Percentiles rank a stretch among this genome's conserved stretches.
These are phyloP conservation scores for Syzygium jambos DNA, from an alignment of 345 rosid species.

Conservation along the genomic window DNA sequence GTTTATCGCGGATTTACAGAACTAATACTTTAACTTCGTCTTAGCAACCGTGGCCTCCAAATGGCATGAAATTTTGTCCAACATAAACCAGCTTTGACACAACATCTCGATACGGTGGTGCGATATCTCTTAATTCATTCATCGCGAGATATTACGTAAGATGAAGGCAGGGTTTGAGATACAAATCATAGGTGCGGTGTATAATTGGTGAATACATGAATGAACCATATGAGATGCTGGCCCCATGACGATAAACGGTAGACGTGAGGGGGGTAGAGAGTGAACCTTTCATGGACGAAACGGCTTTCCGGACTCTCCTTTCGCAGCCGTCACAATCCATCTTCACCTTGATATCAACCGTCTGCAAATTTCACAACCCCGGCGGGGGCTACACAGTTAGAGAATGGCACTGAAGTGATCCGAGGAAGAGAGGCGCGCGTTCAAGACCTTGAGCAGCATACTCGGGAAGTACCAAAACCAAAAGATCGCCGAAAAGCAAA, in stretches of 20 bases:
- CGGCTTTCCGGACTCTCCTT: conserved; percentile 36
- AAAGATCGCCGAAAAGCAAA: neutral
- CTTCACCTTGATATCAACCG: conserved; percentile 51
- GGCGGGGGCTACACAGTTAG: neutral
- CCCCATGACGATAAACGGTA: neutral
- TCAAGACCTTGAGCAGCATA: neutral
- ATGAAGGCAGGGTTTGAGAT: neutral
- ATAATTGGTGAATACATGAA: neutral
- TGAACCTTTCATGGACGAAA: conserved; percentile 35
- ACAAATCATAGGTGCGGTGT: neutral
- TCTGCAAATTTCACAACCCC: conserved; percentile 10
- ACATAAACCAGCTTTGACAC: neutral
- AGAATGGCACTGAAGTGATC: neutral
- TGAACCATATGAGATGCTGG: neutral
- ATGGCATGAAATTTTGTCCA: neutral
- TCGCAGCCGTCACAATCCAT: conserved; percentile 61
- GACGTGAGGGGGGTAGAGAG: neutral
- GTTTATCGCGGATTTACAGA: neutral
- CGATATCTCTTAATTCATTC: neutral
- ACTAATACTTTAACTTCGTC: neutral
- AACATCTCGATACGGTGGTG: neutral
- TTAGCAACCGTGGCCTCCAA: neutral
- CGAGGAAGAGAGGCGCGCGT: neutral
- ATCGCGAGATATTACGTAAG: neutral
- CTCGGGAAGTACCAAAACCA: neutral